These are phyloP conservation scores for Penicillium concentricum DNA, from an alignment of 2,329 filamentous ascomycete species.

Conservation along the genomic window DNA sequence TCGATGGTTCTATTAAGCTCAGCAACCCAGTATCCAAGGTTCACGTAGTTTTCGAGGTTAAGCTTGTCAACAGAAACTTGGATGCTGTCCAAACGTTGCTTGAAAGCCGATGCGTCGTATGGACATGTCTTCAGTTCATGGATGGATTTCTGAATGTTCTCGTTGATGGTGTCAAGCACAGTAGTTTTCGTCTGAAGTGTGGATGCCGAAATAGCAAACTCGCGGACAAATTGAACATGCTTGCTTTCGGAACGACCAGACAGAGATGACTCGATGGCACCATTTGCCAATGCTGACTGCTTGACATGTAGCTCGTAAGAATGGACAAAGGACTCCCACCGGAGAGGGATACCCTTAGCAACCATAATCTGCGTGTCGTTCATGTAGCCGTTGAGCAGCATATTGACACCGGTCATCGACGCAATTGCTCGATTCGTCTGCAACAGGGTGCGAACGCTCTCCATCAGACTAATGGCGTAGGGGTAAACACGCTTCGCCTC, in stretches of 20 bases:
- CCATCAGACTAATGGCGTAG: slow-evolving; percentile 96
- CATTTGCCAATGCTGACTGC: slow-evolving; percentile 59
- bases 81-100: slow-evolving; percentile 75
- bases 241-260: slow-evolving; percentile 72
- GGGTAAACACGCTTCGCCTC: slow-evolving; percentile 99
- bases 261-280: slow-evolving; percentile 58
- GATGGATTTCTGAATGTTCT: slow-evolving; percentile 77
- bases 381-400: slow-evolving; percentile 84
- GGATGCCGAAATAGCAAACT: slow-evolving; percentile 84
- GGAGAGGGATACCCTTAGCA: slow-evolving; percentile 79
- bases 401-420: slow-evolving; percentile 81
- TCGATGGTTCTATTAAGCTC: slow-evolving; percentile 86
- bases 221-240: slow-evolving; percentile 93
- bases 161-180: slow-evolving; percentile 73
- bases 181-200: slow-evolving; percentile 84
- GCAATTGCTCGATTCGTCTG: slow-evolving; percentile 83
- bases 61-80: slow-evolving; percentile 94
- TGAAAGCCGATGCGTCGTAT: slow-evolving; percentile 78
- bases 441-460: slow-evolving; percentile 90
- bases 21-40: slow-evolving; percentile 85
- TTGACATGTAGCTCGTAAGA: slow-evolving; percentile 88
- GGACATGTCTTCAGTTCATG: slow-evolving; percentile 79
- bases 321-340: slow-evolving; percentile 98
- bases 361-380: slow-evolving; percentile 86
- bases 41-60: slow-evolving; percentile 93